phyloP scores from a whole-genome alignment of 345 rosid genomes.

The Gynandropsis gynandra region DNA sequence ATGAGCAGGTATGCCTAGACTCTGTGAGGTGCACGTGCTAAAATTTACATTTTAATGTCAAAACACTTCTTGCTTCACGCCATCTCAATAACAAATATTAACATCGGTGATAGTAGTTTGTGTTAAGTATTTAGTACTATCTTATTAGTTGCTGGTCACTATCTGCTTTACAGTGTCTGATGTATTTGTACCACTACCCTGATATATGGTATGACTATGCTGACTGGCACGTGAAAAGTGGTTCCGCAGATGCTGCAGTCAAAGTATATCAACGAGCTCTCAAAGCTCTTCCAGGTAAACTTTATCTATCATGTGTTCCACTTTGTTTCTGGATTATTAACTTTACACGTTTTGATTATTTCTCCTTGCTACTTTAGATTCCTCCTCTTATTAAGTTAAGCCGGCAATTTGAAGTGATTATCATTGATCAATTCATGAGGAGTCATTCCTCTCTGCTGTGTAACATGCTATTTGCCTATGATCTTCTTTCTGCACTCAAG shows the following conservation, averaged over 20 bases:
- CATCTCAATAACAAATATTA: too few relatives aligned
- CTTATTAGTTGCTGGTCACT: constrained; percentile 14
- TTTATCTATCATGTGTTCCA: constrained; percentile 6
- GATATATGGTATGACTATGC: constrained; percentile 96
- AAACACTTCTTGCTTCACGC: too few relatives aligned
- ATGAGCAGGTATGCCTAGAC: constrained; percentile 67
- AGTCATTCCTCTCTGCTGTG: neutral
- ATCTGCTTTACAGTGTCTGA: constrained; percentile 60
- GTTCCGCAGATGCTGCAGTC: constrained; percentile 75
- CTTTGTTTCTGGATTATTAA: constrained; percentile 12
- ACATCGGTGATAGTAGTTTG: neutral
- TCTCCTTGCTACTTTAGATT: constrained; percentile 15
- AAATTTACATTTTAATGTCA: neutral
- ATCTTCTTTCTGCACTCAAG: neutral
- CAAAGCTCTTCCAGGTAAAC: constrained; percentile 85
- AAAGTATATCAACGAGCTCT: constrained; percentile 94
- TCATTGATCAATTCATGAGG: constrained; percentile 1
- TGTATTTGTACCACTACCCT: constrained; percentile 93
- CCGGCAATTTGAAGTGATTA: constrained; percentile 1
- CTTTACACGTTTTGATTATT: constrained; percentile 11
- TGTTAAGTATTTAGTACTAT: neutral
- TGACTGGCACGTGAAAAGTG: constrained; percentile 84
- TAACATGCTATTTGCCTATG: constrained; percentile 5
- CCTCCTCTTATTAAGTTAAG: neutral
- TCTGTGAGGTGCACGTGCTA: constrained; percentile 14